A percentile compares a stretch with the other conserved stretches of the same genome.
Evolutionary conservation across 352 stramenopile species (phyloP).

Genomic region (Blastocystis sp.): DNA sequence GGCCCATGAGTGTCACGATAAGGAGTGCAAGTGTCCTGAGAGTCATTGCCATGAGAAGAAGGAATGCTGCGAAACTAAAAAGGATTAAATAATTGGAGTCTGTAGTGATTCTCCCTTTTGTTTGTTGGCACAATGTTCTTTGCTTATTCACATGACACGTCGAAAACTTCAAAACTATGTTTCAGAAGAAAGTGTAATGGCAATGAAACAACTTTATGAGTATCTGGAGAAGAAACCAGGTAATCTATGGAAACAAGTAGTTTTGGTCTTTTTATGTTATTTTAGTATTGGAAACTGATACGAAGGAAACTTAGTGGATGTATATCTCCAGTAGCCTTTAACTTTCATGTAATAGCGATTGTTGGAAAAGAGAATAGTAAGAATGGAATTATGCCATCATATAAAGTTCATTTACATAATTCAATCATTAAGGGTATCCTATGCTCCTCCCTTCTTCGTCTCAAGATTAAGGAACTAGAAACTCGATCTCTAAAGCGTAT

Average conservation of each 20-base stretch:
- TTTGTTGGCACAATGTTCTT: background rate
- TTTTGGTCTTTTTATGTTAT: background rate
- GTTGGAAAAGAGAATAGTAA: constrained; percentile 46
- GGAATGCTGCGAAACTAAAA: background rate
- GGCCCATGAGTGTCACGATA: too few relatives aligned
- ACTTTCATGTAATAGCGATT: background rate
- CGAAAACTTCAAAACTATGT: background rate
- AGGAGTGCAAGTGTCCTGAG: too few relatives aligned
- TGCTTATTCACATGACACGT: background rate
- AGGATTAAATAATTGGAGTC: background rate
- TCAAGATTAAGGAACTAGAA: background rate
- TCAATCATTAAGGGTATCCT: background rate
- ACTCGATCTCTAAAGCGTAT: background rate
- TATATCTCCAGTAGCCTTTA: background rate
- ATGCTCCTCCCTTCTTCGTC: background rate
- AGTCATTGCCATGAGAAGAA: background rate
- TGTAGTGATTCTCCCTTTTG: background rate
- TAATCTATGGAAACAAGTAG: constrained; percentile 30
- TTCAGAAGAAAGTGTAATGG: background rate
- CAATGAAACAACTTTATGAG: background rate
- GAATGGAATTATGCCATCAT: background rate
- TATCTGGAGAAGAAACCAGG: background rate
- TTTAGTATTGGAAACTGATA: constrained; percentile 48
- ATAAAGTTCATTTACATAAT: constrained; percentile 39
- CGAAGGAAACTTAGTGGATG: background rate